Conservation (phyloP, 2,329 filamentous ascomycete genomes). For the Cytospora piceae region DNA sequence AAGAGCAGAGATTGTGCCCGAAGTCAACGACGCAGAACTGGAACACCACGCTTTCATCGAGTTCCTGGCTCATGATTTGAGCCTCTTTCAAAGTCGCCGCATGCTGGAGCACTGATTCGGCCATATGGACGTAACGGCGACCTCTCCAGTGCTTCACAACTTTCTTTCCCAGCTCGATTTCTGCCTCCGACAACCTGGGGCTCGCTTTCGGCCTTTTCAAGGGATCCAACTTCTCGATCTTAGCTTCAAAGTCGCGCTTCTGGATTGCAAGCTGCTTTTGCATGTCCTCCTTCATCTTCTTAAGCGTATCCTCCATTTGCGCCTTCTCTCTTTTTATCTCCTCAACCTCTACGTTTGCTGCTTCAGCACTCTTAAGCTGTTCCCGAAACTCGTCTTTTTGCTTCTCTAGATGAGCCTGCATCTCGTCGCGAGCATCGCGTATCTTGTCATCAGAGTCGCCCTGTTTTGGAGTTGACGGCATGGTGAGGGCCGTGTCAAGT, state of each 20-base stretch:
- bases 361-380: slow-evolving; percentile 75
- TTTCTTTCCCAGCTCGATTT: slow-evolving; percentile 70
- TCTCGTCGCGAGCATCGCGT: slow-evolving; percentile 75
- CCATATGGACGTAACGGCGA: slow-evolving; percentile 90
- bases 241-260: slow-evolving; percentile 81
- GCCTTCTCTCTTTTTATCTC: slow-evolving; percentile 82
- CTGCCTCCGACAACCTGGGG: slow-evolving; percentile 69
- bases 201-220: slow-evolving; percentile 64
- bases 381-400: slow-evolving; percentile 83
- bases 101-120: slow-evolving; percentile 86
- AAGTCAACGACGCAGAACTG: slow-evolving; percentile 91
- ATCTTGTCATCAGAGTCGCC: slow-evolving; percentile 76
- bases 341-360: slow-evolving; percentile 76
- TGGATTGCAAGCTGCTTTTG: slow-evolving; percentile 83
- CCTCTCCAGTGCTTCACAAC: slow-evolving; percentile 77
- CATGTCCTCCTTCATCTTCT: slow-evolving; percentile 83
- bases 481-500: slow-evolving; percentile 88
- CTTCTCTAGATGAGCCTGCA: slow-evolving; percentile 80
- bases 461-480: slow-evolving; percentile 87
- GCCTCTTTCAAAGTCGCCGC: slow-evolving; percentile 90
- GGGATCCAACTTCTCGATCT: slow-evolving; percentile 76
- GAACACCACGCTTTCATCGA: slow-evolving; percentile 90
- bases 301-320: slow-evolving; percentile 81
- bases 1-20: slow-evolving; percentile 87
- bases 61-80: slow-evolving; percentile 95